These are phyloP conservation scores for Boletus reticuloceps DNA, from an alignment of 768 basidiomycete genomes.

Conservation along the genomic window DNA sequence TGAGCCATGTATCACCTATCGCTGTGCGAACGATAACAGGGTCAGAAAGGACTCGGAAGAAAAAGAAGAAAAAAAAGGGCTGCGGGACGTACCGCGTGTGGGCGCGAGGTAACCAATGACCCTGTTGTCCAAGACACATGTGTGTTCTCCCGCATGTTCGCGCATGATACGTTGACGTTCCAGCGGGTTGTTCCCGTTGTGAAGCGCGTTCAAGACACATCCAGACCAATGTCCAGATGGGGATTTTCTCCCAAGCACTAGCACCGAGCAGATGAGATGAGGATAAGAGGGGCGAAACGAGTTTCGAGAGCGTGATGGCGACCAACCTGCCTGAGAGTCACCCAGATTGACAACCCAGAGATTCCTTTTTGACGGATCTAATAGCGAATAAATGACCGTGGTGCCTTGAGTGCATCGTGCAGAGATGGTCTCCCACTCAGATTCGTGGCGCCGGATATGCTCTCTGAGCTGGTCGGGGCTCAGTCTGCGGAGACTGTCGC, in stretches of 20 bases:
- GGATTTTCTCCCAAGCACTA: constrained; percentile 24
- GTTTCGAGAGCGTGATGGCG: neutral
- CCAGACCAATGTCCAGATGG: constrained; percentile 21
- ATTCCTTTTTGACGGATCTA: constrained; percentile 27
- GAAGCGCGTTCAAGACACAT: constrained; percentile 24
- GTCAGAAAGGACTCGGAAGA: constrained; percentile 7
- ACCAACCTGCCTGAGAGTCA: constrained; percentile 35
- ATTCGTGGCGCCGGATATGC: constrained; percentile 36
- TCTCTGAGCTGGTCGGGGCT: constrained; percentile 40
- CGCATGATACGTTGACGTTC: constrained; percentile 27
- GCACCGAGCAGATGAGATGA: neutral
- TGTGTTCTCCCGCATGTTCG: constrained; percentile 31
- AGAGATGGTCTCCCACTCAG: constrained; percentile 36
- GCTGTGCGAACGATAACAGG: constrained; percentile 21
- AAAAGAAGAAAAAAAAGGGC: neutral
- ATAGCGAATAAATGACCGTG: constrained; percentile 32
- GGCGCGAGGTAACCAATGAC: constrained; percentile 39
- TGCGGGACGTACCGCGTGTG: constrained; percentile 32
- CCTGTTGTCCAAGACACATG: constrained; percentile 31
- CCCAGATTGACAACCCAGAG: constrained; percentile 36
- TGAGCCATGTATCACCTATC: constrained; percentile 36
- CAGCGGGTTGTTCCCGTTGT: constrained; percentile 29
- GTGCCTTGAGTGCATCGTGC: constrained; percentile 33
- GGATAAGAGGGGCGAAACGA: constrained; percentile 3
- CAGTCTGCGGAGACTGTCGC: constrained; percentile 32